These are phyloP conservation scores for Eucalyptus paniculata DNA, from an alignment of 345 rosid species.

Conservation along the genomic window DNA sequence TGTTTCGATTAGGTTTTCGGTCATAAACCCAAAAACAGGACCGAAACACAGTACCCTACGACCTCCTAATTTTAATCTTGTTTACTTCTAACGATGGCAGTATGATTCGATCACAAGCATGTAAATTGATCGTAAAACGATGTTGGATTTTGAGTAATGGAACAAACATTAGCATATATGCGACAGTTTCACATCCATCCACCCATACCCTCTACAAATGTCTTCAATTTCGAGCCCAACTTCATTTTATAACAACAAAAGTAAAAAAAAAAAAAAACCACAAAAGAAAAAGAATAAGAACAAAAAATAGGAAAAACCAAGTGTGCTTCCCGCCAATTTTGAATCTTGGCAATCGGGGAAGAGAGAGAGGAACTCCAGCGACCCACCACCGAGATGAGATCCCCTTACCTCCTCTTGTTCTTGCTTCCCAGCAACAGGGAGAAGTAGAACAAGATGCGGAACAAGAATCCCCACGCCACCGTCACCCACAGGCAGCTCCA, in stretches of 20 bases:
- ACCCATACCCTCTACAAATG: not conserved
- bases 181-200: not conserved
- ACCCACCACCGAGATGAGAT: not conserved
- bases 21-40: too few relatives aligned
- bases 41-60: too few relatives aligned
- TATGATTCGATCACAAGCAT: not conserved
- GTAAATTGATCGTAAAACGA: not conserved
- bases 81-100: too few relatives aligned
- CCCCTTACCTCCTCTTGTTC: conserved; percentile 63
- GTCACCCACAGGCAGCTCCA: conserved; percentile 80
- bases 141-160: not conserved
- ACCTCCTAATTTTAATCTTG: too few relatives aligned
- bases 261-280: not conserved
- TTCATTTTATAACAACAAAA: not conserved
- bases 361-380: not conserved
- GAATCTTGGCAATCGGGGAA: not conserved
- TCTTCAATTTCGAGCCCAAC: not conserved
- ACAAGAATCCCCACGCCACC: conserved; percentile 84
- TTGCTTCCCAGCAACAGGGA: conserved; percentile 78
- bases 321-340: not conserved
- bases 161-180: not conserved
- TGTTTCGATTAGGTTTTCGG: too few relatives aligned
- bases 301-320: not conserved
- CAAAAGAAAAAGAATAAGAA: not conserved
- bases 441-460: conserved; percentile 74